Evolutionary conservation across 2,329 filamentous ascomycete genomes (phyloP).

Genomic region (Neoarthrinium moseri): DNA sequence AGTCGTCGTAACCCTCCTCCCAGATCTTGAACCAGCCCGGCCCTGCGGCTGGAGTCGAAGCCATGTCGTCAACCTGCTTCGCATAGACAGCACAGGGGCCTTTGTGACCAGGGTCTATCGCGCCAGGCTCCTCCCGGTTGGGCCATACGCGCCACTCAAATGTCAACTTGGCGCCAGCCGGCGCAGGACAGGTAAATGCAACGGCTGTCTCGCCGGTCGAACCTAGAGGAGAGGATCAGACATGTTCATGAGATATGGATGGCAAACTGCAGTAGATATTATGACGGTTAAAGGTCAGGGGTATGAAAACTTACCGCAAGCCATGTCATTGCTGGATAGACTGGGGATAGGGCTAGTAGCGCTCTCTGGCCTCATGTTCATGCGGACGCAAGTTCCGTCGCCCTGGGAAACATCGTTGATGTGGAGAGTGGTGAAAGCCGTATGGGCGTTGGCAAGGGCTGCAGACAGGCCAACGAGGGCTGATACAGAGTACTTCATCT

Average conservation of each 20-base stretch:
- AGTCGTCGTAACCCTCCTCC: conserved; percentile 63
- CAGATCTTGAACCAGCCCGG: conserved; percentile 79
- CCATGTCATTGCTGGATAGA: conserved; percentile 62
- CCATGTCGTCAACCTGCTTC: conserved; percentile 64
- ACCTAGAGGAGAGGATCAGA: conserved; percentile 32
- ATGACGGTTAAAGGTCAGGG: too few relatives aligned
- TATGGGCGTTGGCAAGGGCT: conserved; percentile 51
- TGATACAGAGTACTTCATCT: conserved; percentile 36
- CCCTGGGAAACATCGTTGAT: conserved; percentile 64
- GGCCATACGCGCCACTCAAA: conserved; percentile 67
- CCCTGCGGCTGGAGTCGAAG: conserved; percentile 51
- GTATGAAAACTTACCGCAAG: conserved; percentile 57
- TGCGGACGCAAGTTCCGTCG: conserved; percentile 70
- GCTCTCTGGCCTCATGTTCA: conserved; percentile 51
- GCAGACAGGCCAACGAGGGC: conserved; percentile 32
- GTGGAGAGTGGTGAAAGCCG: conserved; percentile 62
- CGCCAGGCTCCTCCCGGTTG: conserved; percentile 49
- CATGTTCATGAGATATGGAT: conserved; percentile 19
- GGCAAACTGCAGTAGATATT: too few relatives aligned
- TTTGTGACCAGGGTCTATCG: conserved; percentile 52
- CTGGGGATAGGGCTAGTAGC: conserved; percentile 58
- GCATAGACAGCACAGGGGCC: conserved; percentile 74
- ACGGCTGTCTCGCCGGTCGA: conserved; percentile 43
- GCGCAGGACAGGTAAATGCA: conserved; percentile 45
- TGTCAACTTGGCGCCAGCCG: conserved; percentile 55